Evolutionary conservation across 768 basidiomycete genomes (phyloP), one percentile per base, ranked within the genome.

Genomic region (Lentinus brumalis): DNA sequence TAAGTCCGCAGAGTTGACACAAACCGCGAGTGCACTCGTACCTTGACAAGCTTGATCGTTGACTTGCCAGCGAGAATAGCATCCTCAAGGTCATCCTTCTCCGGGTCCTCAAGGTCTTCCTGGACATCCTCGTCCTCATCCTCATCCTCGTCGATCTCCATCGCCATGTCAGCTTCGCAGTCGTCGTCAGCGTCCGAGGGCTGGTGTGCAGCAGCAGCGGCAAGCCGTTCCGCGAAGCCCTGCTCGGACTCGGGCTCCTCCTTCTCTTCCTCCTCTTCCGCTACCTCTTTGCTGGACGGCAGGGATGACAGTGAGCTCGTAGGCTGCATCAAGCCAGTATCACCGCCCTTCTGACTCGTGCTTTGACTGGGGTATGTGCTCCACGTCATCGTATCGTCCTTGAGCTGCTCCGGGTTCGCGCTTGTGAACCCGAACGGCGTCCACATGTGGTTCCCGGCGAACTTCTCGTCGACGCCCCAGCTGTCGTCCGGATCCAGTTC

Each of bases 371-470:
- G 86, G 54, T 81, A 68, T 16, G 87, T 86, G 64, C 87, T 90
- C 90, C 90, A 91, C 16, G 89, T 89, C 73, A 86, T 80, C 62
- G 84, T 88, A 66, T 91, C 89, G 50, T 90, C 89, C 60, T 80
- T 83, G 30, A 56, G 35, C 11, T 46, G 31, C 9, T 56, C 60
- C 15, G 40, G 50, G 8, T 77, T 57, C 0, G 64, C 57, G 26
- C 73, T 70, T 57, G 73, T 79, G 52, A 76, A 74, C 31, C 81
- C 82, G 64, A 86, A 86, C 49, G 81, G 77, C 15, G 82, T 83
- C 90, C 90, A 91, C 60, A 80, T 75, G 57, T 74, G 81, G 39
- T 82, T 77, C 41, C 78, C 77, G 0, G 81, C 76, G 57, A 88
- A 72, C 64, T 85, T 87, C 64, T 88, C 88, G 42, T 88, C 84